Evolutionary conservation across 2,329 filamentous ascomycete species (phyloP).

Genomic region (Fusarium kyushuense): DNA sequence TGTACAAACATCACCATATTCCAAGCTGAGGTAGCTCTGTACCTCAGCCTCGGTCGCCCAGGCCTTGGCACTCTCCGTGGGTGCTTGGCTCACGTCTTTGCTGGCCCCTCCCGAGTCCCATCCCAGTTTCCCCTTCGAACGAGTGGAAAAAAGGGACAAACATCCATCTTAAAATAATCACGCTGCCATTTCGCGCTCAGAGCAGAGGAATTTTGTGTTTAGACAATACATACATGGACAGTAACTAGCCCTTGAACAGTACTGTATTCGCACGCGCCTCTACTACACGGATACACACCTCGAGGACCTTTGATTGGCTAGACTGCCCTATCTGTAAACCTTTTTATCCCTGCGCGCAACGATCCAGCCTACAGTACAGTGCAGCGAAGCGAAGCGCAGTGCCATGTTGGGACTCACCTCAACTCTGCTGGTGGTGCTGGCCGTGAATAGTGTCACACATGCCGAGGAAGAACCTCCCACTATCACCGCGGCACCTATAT

Average conservation of each 20-base stretch:
- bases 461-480: slow-evolving; percentile 41
- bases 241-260: slow-evolving; percentile 2
- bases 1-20: background rate
- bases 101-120: slow-evolving; percentile 19
- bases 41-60: slow-evolving; percentile 36
- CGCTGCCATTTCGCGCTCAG: slow-evolving; percentile 12
- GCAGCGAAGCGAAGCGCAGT: background rate
- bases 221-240: background rate
- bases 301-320: slow-evolving; percentile 14
- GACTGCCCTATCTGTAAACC: background rate
- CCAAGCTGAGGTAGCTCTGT: background rate
- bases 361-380: background rate
- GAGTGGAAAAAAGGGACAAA: background rate
- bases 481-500: slow-evolving; percentile 60
- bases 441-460: slow-evolving; percentile 42
- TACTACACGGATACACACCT: background rate
- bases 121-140: slow-evolving; percentile 13
- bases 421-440: slow-evolving; percentile 46
- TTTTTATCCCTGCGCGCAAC: slow-evolving; percentile 24
- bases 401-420: slow-evolving; percentile 31
- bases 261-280: slow-evolving; percentile 4
- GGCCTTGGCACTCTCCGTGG: slow-evolving; percentile 42
- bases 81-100: slow-evolving; percentile 31
- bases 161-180: slow-evolving; percentile 27
- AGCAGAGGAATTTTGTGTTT: background rate